phyloP scores from a whole-genome alignment of 2,329 filamentous ascomycete species.

The Clathrospora elynae region DNA sequence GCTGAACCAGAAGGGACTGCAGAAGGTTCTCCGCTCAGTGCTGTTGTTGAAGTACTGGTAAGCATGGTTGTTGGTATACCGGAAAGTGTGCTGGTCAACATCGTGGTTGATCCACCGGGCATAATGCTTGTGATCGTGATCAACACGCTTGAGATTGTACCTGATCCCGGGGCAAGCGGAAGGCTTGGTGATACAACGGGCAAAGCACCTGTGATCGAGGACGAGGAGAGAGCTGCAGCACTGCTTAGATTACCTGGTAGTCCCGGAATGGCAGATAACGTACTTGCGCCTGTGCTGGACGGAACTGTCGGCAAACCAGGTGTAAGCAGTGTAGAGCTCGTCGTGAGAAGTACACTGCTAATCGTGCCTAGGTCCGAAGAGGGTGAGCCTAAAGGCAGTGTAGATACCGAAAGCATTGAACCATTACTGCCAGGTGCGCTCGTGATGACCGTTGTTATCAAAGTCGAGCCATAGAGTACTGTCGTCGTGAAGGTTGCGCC shows the following conservation, averaged over 20 bases:
- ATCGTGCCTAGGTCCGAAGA: not conserved
- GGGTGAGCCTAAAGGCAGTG: not conserved
- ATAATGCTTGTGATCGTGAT: slow-evolving; percentile 5
- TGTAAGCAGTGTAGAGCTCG: not conserved
- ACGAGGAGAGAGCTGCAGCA: not conserved
- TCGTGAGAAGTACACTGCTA: not conserved
- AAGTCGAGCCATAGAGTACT: not conserved
- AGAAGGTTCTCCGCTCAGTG: not conserved
- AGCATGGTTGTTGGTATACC: not conserved
- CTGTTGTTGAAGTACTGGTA: not conserved
- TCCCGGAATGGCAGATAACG: not conserved
- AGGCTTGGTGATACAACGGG: not conserved
- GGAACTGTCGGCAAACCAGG: not conserved
- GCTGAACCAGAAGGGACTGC: not conserved
- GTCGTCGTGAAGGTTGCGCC: slow-evolving; percentile 4
- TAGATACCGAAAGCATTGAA: not conserved
- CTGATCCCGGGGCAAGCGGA: not conserved
- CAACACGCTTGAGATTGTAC: not conserved
- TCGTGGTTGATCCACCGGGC: not conserved
- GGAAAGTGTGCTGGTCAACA: not conserved
- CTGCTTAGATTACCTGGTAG: not conserved
- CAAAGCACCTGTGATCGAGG: not conserved
- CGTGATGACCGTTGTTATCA: not conserved
- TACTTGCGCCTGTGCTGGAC: not conserved
- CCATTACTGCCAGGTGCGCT: not conserved